Conservation (phyloP, 805 yeast species). For the Metschnikowia aberdeeniae region DNA sequence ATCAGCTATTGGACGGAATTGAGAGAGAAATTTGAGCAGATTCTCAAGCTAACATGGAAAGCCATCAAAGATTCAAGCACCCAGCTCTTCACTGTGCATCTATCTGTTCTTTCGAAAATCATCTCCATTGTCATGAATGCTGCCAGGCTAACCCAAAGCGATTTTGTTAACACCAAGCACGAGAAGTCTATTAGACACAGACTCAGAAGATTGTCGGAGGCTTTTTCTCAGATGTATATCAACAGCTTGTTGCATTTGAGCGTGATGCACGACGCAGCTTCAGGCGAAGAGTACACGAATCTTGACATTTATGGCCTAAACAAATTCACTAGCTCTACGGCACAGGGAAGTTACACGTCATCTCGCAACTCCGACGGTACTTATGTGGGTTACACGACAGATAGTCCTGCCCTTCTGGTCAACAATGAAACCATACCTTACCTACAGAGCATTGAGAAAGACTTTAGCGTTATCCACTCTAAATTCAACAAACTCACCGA, state of each 20-base stretch:
- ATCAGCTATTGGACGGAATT: slow-evolving; percentile 57
- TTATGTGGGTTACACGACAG: background rate
- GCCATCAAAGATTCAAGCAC: slow-evolving; percentile 50
- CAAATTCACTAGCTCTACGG: slow-evolving; percentile 13
- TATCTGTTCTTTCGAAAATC: slow-evolving; percentile 51
- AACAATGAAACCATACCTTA: slow-evolving; percentile 22
- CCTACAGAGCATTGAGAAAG: slow-evolving; percentile 36
- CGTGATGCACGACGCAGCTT: slow-evolving; percentile 32
- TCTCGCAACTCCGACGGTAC: slow-evolving; percentile 14
- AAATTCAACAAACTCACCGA: slow-evolving; percentile 28
- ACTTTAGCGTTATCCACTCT: slow-evolving; percentile 33
- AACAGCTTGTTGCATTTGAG: slow-evolving; percentile 60
- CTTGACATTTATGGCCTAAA: slow-evolving; percentile 28
- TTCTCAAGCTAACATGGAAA: slow-evolving; percentile 46
- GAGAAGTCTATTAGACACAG: slow-evolving; percentile 46
- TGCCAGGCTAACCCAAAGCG: slow-evolving; percentile 50
- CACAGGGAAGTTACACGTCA: slow-evolving; percentile 8
- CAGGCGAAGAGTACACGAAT: slow-evolving; percentile 27
- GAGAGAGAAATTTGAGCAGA: slow-evolving; percentile 43
- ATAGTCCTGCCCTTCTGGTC: slow-evolving; percentile 5
- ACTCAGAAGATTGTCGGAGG: slow-evolving; percentile 48
- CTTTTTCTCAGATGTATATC: slow-evolving; percentile 60
- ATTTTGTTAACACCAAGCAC: slow-evolving; percentile 44
- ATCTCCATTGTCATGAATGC: slow-evolving; percentile 51
- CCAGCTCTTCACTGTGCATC: slow-evolving; percentile 49